Evolutionary conservation across 1,284 basidiomycete species (phyloP), one percentile per base, ranked within the genome.

Genomic region (Melampsora occidentalis): DNA sequence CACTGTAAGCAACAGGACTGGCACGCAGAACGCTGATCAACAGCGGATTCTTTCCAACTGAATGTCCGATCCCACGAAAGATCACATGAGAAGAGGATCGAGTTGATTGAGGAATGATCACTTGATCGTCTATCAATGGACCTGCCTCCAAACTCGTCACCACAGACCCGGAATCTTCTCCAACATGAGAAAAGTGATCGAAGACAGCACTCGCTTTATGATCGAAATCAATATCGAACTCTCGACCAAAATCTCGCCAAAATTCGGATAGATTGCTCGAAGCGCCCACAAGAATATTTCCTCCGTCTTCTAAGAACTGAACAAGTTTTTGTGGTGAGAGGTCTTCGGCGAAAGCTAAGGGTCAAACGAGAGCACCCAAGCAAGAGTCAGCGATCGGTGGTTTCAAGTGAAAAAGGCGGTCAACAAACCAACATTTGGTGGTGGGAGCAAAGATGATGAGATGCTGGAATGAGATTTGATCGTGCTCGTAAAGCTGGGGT

Each of bases 211-310:
- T 80, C 7, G 83, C 83, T 18, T 83, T 79, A 48, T 85, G 83
- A 76, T 83, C 83, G 73, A 86, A 85, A 77, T 87, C 86, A 76
- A 87, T 78, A 77, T 85, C 85, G 81, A 87, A 87, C 82, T 88
- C 87, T 69, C 86, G 82, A 5, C 86, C 84, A 57, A 85, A 83
- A 77, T 86, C 85, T 28, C 86, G 82, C 79, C 84, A 84, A 62
- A 82, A 75, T 76, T 86, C 86, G 46, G 84, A 82, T 53, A 85
- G 78, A 16, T 80, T 88, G 33, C 90, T 85, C 0, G 92, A 91
- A 75, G 95, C 87, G 1, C 90, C 89, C 80, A 96, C 85, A 78
- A 99, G 87, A 77, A 98, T 86, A 85, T 98, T 97, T 69, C 92
- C 90, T 64, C 82, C 81, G 33, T 81, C 79, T 77, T 89, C 86